Base-by-base conservation (phyloP, 1,284 basidiomycete species). In the Agroathelia rolfsii region DNA sequence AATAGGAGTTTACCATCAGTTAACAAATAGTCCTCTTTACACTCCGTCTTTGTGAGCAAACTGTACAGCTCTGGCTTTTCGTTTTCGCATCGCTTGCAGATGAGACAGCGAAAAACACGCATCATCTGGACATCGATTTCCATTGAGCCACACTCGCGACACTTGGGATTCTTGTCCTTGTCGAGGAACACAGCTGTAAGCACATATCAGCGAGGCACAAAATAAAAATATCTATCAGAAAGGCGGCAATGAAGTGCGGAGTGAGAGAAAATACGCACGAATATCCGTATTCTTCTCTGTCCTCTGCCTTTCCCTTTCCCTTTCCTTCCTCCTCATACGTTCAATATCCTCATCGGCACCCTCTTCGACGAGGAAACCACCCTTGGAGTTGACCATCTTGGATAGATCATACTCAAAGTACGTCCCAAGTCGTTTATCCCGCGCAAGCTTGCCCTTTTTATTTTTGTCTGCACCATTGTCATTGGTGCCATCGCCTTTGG, bases 381-480 rank as follows among this genome's bases (percentile, higher is more conserved):
- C 92, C 52, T 92, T 85, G 3, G 88, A 83, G 52, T 96, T 94
- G 45, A 86, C 80, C 82, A 94, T 88, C 62, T 94, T 96, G 12
- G 84, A 86, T n/a, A 96, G 56, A 54, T 95, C 90, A 72, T 95
- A 96, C 43, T 95, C 90, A 44, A 92, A 89, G 58, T 94, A 94
- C 34, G 79, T 88, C 17, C 84, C 84, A 1, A 87, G 60, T 17
- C 81, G 68, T 6, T 73, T 67, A 44, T 86, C 81, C 10, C 79
- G 70, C 48, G 72, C 71, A 35, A 86, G 59, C 19, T 76, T 75
- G 36, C 66, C 63, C 2, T 58, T 50, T 33, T 65, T 61, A 1
- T 48, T 50, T 28, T 52, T 50, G n/a, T n/a, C n/a, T n/a, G n/a
- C n/a, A n/a, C n/a, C n/a, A n/a, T n/a, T n/a, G n/a, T n/a, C n/a